Evolutionary conservation across 2,329 filamentous ascomycete species (phyloP).

Genomic region (Polytolypa hystricis): DNA sequence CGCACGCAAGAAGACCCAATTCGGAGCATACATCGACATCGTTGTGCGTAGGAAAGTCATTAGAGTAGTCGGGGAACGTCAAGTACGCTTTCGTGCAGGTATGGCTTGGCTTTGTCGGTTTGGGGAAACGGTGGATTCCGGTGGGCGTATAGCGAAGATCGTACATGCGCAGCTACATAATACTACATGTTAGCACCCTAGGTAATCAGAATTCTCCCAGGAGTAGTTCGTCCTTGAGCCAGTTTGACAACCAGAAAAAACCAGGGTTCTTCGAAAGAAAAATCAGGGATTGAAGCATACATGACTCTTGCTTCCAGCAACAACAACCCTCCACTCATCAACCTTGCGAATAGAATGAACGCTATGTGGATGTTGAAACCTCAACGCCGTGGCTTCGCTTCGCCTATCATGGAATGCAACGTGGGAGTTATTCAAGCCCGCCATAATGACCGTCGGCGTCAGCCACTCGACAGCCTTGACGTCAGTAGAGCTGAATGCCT

Average conservation of each 20-base stretch:
- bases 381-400: conserved; percentile 20
- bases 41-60: conserved; percentile 15
- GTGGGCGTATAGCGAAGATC: conserved; percentile 28
- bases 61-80: conserved; percentile 23
- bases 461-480: conserved; percentile 30
- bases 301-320: conserved; percentile 23
- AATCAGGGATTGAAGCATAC: conserved; percentile 4
- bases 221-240: no score
- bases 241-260: neutral
- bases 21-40: conserved; percentile 29
- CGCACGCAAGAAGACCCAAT: conserved; percentile 27
- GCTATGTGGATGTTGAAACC: conserved; percentile 25
- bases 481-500: conserved; percentile 8
- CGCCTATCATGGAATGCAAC: conserved; percentile 28
- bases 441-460: conserved; percentile 24
- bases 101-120: conserved; percentile 18
- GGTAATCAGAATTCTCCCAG: conserved; percentile 4
- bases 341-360: conserved; percentile 26
- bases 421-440: conserved; percentile 24
- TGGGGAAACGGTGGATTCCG: conserved; percentile 18
- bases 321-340: conserved; percentile 26
- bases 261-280: neutral
- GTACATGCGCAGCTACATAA: conserved; percentile 30
- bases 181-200: neutral
- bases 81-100: conserved; percentile 26